Conservation (phyloP, 148 eudicot species). For the Suaeda aralocaspica region DNA sequence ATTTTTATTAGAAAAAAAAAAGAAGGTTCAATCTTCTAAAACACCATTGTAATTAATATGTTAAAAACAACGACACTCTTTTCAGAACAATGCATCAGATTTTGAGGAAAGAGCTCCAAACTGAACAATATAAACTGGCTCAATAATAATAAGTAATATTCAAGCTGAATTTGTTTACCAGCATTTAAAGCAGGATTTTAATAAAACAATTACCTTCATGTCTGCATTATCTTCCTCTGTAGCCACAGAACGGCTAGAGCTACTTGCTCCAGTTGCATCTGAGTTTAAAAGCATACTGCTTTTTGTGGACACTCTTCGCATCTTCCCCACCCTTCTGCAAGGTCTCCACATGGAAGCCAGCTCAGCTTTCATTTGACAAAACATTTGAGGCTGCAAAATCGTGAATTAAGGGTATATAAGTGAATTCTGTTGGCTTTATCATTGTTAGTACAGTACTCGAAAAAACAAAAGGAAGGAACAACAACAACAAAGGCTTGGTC, state of each 20-base stretch:
- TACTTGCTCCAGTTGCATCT: slow-evolving; percentile 25
- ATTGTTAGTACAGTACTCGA: too few relatives aligned
- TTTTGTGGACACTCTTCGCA: slow-evolving; percentile 51
- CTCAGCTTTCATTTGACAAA: slow-evolving; percentile 71
- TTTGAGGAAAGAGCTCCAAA: not conserved
- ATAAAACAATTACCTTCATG: slow-evolving; percentile 48
- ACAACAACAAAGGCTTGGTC: too few relatives aligned
- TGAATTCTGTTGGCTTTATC: too few relatives aligned
- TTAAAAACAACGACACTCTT: not conserved
- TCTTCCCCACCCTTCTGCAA: slow-evolving; percentile 42
- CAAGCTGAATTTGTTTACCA: not conserved
- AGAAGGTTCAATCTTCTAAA: not conserved
- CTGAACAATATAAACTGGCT: not conserved
- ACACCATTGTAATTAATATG: not conserved
- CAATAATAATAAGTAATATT: not conserved
- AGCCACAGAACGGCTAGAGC: slow-evolving; percentile 26
- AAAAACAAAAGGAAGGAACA: too few relatives aligned
- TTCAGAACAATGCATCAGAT: slow-evolving; percentile 1
- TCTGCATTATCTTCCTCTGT: slow-evolving; percentile 39
- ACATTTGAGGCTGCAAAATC: slow-evolving; percentile 70
- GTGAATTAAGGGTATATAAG: not conserved
- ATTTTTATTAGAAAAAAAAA: not conserved
- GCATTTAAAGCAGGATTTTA: not conserved
- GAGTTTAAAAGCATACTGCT: slow-evolving; percentile 30
- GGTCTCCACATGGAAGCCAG: slow-evolving; percentile 91